Conservation (phyloP, 176 grass and related monocot genomes). For the Oryza officinalis region DNA sequence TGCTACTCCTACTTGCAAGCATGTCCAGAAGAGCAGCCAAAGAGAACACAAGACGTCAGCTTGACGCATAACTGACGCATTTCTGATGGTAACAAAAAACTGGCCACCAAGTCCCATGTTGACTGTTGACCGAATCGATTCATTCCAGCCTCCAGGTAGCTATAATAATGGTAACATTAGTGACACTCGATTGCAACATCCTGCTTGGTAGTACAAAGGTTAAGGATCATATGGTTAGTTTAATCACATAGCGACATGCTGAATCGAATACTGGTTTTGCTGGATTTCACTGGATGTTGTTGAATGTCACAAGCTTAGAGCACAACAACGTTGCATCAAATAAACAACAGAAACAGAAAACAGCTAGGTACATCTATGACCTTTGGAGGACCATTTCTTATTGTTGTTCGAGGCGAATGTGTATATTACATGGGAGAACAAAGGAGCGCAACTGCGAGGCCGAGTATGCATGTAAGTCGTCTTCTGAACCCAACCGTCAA, state of each 20-base stretch:
- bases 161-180: background rate
- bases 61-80: background rate
- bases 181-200: background rate
- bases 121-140: background rate
- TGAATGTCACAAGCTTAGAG: conserved; percentile 5
- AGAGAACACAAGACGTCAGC: background rate
- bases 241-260: background rate
- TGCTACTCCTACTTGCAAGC: background rate
- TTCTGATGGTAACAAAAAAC: background rate
- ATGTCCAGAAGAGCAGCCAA: background rate
- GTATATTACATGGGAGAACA: conserved; percentile 50
- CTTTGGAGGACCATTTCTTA: conserved; percentile 29
- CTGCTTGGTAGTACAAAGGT: background rate
- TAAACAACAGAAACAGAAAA: conserved; percentile 38
- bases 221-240: background rate
- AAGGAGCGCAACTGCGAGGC: background rate
- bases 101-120: background rate
- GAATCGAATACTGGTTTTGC: background rate
- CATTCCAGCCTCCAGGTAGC: too few species aligned
- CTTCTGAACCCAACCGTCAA: conserved; percentile 18
- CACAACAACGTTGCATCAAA: conserved; percentile 13
- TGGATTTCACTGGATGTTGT: conserved; percentile 11
- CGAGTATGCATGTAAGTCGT: background rate
- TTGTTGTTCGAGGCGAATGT: conserved; percentile 18
- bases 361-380: conserved; percentile 38